These are phyloP conservation scores for Escovopsis weberi DNA, from an alignment of 2,329 filamentous ascomycete genomes.

Conservation along the genomic window DNA sequence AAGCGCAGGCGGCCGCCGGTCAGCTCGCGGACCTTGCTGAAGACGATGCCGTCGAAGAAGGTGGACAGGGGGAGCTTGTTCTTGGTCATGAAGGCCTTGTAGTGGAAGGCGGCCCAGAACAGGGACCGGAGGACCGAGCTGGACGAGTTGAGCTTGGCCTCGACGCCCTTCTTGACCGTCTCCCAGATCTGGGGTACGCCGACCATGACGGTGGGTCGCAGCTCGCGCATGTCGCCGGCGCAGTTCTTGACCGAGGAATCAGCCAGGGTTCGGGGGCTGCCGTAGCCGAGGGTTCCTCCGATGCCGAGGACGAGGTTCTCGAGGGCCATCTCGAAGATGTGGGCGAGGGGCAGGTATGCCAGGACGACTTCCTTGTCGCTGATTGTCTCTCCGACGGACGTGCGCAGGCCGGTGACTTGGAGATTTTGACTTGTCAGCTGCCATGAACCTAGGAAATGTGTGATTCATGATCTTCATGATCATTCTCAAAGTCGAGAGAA, in stretches of 20 bases:
- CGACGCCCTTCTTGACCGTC: slow-evolving; percentile 87
- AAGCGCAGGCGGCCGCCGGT: slow-evolving; percentile 82
- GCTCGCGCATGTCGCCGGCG: slow-evolving; percentile 84
- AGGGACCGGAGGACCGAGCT: slow-evolving; percentile 58
- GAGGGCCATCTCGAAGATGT: slow-evolving; percentile 93
- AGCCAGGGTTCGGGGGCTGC: slow-evolving; percentile 76
- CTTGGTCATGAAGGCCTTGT: slow-evolving; percentile 44
- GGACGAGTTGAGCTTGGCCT: slow-evolving; percentile 59
- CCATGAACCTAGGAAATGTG: too few relatives aligned
- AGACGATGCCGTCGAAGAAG: slow-evolving; percentile 69
- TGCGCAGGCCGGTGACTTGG: slow-evolving; percentile 61
- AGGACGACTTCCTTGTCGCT: slow-evolving; percentile 66
- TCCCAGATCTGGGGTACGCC: slow-evolving; percentile 97
- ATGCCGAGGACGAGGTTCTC: slow-evolving; percentile 84
- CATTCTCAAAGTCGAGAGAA: too few relatives aligned
- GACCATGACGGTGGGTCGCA: slow-evolving; percentile 77
- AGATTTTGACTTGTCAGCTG: not conserved
- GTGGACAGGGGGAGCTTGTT: slow-evolving; percentile 49
- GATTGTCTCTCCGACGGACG: slow-evolving; percentile 64
- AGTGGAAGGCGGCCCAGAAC: slow-evolving; percentile 54
- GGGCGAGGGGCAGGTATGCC: slow-evolving; percentile 84
- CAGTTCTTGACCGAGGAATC: slow-evolving; percentile 80
- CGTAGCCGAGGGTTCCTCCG: slow-evolving; percentile 87
- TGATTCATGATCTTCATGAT: not conserved
- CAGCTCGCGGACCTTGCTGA: slow-evolving; percentile 79